Evolutionary conservation across 768 basidiomycete genomes (phyloP), one percentile per base, ranked within the genome.

Genomic region (Mycena pura): DNA sequence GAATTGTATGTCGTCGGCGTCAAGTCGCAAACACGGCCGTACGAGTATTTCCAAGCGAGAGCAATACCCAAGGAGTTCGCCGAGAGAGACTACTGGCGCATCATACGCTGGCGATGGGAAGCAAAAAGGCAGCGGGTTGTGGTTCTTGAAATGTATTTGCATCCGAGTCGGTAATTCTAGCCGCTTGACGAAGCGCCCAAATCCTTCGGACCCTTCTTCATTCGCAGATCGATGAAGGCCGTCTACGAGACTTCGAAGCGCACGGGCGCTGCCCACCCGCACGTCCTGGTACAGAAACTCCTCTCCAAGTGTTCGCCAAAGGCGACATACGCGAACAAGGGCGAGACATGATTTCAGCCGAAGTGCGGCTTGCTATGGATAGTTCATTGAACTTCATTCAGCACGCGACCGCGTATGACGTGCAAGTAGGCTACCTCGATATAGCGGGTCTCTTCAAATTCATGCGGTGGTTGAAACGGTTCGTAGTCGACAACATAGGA

Each of bases 261-360:
- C 38, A 8, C 22, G 31, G 14, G 46, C 15, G 32, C 21, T 49
- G 28, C 17, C 14, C 6, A 63, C 13, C 21, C 57, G 50, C 11
- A 63, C 57, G 43, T 63, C 50, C 29, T 49, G 21, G 31, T 63
- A 59, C 24, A 63, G 24, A 22, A 63, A 63, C 32, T 58, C 57
- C 17, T 58, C 62, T 21, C 44, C 28, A 1, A 63, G 44, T 1
- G 51, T 49, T 34, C 47, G 40, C 57, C 56, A 59, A 9, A 49
- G 21, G n/a, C 25, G 39, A 28, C 57, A 63, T 15, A 63, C 62
- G 29, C 51, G 44, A 36, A 59, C 22, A 4, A 63, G 50, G 32
- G 62, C 36, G n/a, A 53, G 24, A 28, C 56, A 57, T n/a, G 43
- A 57, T 19, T 48, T 38, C 24, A 63, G 49, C 21, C 55, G 49